These are phyloP conservation scores for Candida mesenterica DNA, from an alignment of 1,139 yeast species.

Conservation along the genomic window DNA sequence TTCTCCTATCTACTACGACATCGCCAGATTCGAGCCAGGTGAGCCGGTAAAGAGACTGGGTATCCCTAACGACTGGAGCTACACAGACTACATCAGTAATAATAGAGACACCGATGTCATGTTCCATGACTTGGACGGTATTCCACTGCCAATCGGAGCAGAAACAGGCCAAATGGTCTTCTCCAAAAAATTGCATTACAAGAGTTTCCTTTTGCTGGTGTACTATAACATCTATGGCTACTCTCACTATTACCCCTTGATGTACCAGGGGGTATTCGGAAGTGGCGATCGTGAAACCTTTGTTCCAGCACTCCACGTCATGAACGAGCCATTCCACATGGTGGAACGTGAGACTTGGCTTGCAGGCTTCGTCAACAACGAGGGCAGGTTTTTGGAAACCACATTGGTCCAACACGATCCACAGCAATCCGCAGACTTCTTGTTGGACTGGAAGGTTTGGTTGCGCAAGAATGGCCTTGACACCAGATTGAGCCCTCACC, in stretches of 20 bases:
- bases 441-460: slow-evolving; percentile 17
- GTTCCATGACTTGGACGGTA: slow-evolving; percentile 33
- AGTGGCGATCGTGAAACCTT: slow-evolving; percentile 41
- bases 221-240: slow-evolving; percentile 33
- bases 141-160: slow-evolving; percentile 28
- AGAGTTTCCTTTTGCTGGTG: slow-evolving; percentile 27
- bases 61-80: slow-evolving; percentile 16
- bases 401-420: slow-evolving; percentile 22
- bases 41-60: slow-evolving; percentile 18
- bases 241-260: slow-evolving; percentile 28
- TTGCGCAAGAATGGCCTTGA: slow-evolving; percentile 20
- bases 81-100: slow-evolving; percentile 14
- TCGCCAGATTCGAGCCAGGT: slow-evolving; percentile 20
- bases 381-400: slow-evolving; percentile 15
- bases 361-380: slow-evolving; percentile 12
- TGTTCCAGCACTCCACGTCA: slow-evolving; percentile 37
- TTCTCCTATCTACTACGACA: slow-evolving; percentile 17
- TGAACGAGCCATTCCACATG: slow-evolving; percentile 33
- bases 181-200: slow-evolving; percentile 29
- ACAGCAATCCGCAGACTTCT: slow-evolving; percentile 12
- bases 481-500: slow-evolving; percentile 31
- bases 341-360: slow-evolving; percentile 19
- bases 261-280: slow-evolving; percentile 39
- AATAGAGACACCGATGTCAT: slow-evolving; percentile 20
- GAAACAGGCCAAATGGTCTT: slow-evolving; percentile 40